Conservation (phyloP, 495 filamentous ascomycete species). For the Podospora pseudoanserina region DNA sequence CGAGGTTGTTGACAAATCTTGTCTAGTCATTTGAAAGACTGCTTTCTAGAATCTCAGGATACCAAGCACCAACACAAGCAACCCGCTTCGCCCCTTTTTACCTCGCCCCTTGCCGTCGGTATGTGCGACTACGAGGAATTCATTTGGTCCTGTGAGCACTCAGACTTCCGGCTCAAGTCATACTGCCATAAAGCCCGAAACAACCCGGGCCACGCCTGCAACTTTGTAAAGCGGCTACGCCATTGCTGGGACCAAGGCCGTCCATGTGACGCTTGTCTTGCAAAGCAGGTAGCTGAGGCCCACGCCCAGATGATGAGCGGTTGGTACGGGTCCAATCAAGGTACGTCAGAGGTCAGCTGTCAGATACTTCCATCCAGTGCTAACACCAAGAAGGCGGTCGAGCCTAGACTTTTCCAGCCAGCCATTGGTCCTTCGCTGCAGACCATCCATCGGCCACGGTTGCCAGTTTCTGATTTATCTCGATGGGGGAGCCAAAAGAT, state of each 20-base stretch:
- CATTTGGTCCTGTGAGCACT: slow-evolving; percentile 57
- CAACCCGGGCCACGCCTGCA: slow-evolving; percentile 60
- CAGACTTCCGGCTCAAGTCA: slow-evolving; percentile 50
- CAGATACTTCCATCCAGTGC: not conserved
- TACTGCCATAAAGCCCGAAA: slow-evolving; percentile 70
- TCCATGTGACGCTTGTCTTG: slow-evolving; percentile 42
- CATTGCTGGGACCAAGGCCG: slow-evolving; percentile 49
- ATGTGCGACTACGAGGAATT: slow-evolving; percentile 71
- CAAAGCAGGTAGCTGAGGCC: slow-evolving; percentile 9
- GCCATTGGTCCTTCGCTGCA: too few species aligned
- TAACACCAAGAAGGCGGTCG: not conserved
- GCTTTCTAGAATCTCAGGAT: too few species aligned
- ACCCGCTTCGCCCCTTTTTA: not conserved
- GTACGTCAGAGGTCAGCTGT: not conserved
- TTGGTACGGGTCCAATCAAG: slow-evolving; percentile 3
- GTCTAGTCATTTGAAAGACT: not conserved
- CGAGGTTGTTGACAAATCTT: not conserved
- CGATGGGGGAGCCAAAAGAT: too few species aligned
- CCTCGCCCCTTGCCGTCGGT: not conserved
- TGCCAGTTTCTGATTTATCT: too few species aligned
- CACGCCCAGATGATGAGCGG: slow-evolving; percentile 1
- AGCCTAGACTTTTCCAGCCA: not conserved
- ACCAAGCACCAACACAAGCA: not conserved
- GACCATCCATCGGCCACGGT: too few species aligned
- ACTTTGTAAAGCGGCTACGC: slow-evolving; percentile 56